Base-by-base conservation (phyloP, 495 filamentous ascomycete genomes). In the Penicillium longicatenatum region DNA sequence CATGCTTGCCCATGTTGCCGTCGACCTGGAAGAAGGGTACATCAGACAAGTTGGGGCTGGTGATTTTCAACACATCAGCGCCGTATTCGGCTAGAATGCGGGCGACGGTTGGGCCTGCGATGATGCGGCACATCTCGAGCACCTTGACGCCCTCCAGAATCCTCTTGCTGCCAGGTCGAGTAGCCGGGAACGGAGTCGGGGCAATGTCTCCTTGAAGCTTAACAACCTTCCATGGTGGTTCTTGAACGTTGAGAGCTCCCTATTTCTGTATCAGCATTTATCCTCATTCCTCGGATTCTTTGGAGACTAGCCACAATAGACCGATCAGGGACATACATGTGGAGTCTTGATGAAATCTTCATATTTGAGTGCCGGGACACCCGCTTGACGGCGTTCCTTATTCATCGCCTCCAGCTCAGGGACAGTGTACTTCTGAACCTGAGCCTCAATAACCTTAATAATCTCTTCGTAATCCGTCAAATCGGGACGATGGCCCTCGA, bases 1-100 rank as follows among this genome's bases (percentile, higher is more conserved):
- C 73, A 48, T 77, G 78, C 67, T 91, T 91, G 55, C 88, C 87
- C 64, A 86, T 84, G 70, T 92, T 91, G 43, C 86, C 86, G 60
- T 91, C 88, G 10, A 92, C 85, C 67, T 90, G 88, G 76, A 90
- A 92, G 75, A 90, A 90, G 0, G 89, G 88, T 10, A 92, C 88
- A 55, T 92, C 89, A 14, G 83, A 83, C 22, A 90, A 76, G 33
- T 79, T 74, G 0, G 86, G 82, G 24, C 83, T 86, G 16, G 88
- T 90, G 59, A 92, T 79, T 65, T 90, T 90, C 59, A 90, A 69
- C 4, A 89, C 82, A 52, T 82, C 78, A 50, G 86, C 87, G 20
- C 86, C 87, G 69, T 89, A 87, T 30, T 87, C 86, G 22, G 81
- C 81, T 16, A 90, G 76, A 16, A 83, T 86, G 41, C 86, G 84